Conservation (phyloP, 2,329 filamentous ascomycete genomes). For the Sporothrix pseudoabietina region DNA sequence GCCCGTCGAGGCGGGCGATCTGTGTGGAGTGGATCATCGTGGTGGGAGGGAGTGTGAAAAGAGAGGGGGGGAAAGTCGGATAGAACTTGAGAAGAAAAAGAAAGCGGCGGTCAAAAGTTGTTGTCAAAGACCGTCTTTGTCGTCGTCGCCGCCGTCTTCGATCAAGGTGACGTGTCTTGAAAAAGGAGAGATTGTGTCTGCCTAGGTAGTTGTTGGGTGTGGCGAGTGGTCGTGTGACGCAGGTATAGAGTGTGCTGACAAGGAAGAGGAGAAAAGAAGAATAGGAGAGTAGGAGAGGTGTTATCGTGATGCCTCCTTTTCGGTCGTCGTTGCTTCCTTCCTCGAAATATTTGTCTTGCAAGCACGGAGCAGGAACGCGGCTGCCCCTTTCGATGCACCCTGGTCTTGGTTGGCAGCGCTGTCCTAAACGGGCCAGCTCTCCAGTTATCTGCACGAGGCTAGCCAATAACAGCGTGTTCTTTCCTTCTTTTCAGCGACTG, state of each 20-base stretch:
- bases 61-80: neutral
- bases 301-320: neutral
- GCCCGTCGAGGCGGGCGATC: slow-evolving; percentile 90
- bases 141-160: neutral
- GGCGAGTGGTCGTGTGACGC: neutral
- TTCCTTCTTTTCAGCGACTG: neutral
- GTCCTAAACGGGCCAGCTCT: slow-evolving; percentile 24
- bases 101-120: no score
- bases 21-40: slow-evolving; percentile 88
- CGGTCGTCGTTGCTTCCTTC: neutral
- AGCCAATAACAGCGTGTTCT: slow-evolving; percentile 17
- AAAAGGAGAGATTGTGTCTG: neutral
- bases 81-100: neutral
- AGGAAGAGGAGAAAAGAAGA: neutral
- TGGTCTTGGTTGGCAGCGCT: neutral
- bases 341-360: neutral
- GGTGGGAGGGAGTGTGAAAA: neutral
- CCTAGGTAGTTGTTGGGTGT: neutral
- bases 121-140: neutral
- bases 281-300: neutral
- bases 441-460: slow-evolving; percentile 21
- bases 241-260: neutral
- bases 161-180: slow-evolving; percentile 27
- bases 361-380: neutral
- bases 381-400: slow-evolving; percentile 12